phyloP scores from a whole-genome alignment of 2,329 filamentous ascomycete species.

The Blastomyces percursus region DNA sequence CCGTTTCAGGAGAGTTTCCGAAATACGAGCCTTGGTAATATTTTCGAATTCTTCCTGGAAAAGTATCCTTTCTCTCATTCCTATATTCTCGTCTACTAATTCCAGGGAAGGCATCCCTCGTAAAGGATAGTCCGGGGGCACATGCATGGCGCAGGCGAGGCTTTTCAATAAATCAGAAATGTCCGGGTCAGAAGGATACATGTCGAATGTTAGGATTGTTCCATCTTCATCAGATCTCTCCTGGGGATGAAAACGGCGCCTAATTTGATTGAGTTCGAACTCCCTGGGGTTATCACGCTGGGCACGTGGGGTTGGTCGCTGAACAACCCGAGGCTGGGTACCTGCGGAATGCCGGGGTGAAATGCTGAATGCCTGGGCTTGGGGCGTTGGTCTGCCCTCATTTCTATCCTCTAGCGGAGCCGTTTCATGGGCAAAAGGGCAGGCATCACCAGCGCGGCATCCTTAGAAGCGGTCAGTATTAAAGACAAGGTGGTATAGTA shows the following conservation, averaged over 20 bases:
- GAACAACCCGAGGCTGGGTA: slow-evolving; percentile 27
- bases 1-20: slow-evolving; percentile 50
- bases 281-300: slow-evolving; percentile 57
- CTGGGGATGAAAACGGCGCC: slow-evolving; percentile 50
- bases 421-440: slow-evolving; percentile 41
- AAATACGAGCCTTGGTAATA: slow-evolving; percentile 45
- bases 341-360: slow-evolving; percentile 30
- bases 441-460: slow-evolving; percentile 43
- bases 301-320: slow-evolving; percentile 54
- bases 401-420: slow-evolving; percentile 12
- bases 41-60: slow-evolving; percentile 62
- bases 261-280: slow-evolving; percentile 65
- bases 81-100: slow-evolving; percentile 59
- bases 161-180: slow-evolving; percentile 67
- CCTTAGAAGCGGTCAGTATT: slow-evolving; percentile 28
- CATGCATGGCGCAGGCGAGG: slow-evolving; percentile 55
- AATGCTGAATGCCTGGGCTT: slow-evolving; percentile 23
- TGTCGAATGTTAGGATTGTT: slow-evolving; percentile 51
- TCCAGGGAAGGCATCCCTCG: slow-evolving; percentile 45
- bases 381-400: background rate
- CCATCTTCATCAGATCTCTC: slow-evolving; percentile 39
- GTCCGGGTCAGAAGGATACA: slow-evolving; percentile 68
- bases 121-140: slow-evolving; percentile 55
- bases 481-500: background rate
- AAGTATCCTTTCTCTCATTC: slow-evolving; percentile 62